A percentile compares a stretch with the other conserved stretches of the same genome.
Evolutionary conservation across 441 rosid genomes (phyloP).

Genomic region (Euphorbia schlechtendalii): DNA sequence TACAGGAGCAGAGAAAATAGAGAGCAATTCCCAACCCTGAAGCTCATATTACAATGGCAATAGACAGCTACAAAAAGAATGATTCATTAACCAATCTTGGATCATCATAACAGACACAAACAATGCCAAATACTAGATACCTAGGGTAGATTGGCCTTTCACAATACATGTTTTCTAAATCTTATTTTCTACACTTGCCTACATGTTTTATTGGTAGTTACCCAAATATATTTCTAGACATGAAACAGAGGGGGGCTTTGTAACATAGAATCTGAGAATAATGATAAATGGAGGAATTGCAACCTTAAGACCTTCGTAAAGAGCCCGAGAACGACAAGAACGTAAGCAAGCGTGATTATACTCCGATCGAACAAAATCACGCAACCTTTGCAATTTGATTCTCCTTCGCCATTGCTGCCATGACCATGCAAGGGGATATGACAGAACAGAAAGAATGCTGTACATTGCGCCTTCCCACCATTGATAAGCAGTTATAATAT

Average conservation of each 20-base stretch:
- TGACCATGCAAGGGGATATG: conserved; percentile 95
- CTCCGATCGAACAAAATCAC: conserved; percentile 98
- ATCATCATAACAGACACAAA: neutral
- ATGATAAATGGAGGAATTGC: conserved; percentile 12
- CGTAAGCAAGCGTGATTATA: conserved; percentile 99
- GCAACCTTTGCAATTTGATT: conserved; percentile 78
- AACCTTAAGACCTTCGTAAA: conserved; percentile 99
- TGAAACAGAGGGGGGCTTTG: neutral
- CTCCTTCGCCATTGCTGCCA: conserved; percentile 99
- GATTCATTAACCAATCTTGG: neutral
- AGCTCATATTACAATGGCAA: neutral
- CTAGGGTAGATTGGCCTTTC: neutral
- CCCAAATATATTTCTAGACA: neutral
- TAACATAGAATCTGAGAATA: neutral
- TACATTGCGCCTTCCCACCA: conserved; percentile 99
- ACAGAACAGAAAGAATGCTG: conserved; percentile 75
- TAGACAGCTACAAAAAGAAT: neutral
- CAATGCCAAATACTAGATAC: neutral
- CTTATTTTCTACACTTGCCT: neutral
- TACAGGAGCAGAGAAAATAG: neutral
- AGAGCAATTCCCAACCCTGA: neutral
- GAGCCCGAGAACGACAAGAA: conserved; percentile 98
- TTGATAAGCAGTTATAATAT: conserved; percentile 90
- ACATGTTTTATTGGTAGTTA: neutral
- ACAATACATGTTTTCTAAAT: neutral